Evolutionary conservation across 495 filamentous ascomycete genomes (phyloP).

Genomic region (Aspergillus panamensis): DNA sequence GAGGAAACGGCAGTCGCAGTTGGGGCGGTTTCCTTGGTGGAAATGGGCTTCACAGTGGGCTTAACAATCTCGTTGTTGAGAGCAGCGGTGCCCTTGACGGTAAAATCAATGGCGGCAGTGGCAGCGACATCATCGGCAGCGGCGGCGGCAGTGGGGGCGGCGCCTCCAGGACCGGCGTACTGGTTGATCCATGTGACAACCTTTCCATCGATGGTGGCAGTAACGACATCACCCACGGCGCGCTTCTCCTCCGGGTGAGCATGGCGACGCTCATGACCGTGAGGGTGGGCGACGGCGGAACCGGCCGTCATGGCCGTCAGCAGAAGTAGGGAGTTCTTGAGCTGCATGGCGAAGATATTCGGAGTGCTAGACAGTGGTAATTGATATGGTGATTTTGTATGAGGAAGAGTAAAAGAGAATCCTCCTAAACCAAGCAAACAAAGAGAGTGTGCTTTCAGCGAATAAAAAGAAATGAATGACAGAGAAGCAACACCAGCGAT

Average conservation of each 20-base stretch:
- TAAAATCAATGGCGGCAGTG: slow-evolving; percentile 16
- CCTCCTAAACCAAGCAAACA: slow-evolving; percentile 8
- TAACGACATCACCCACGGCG: slow-evolving; percentile 46
- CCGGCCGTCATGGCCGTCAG: slow-evolving; percentile 42
- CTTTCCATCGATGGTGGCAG: slow-evolving; percentile 60
- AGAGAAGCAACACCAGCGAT: slow-evolving; percentile 25
- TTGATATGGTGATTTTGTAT: slow-evolving; percentile 2
- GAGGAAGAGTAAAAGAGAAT: slow-evolving; percentile 7
- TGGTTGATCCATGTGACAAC: slow-evolving; percentile 62
- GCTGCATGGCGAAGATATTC: slow-evolving; percentile 35
- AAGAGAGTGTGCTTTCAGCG: slow-evolving; percentile 18
- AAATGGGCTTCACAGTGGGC: slow-evolving; percentile 20
- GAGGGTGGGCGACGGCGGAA: slow-evolving; percentile 40
- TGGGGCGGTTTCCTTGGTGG: slow-evolving; percentile 12
- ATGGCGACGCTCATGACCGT: slow-evolving; percentile 49
- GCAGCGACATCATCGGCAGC: slow-evolving; percentile 8
- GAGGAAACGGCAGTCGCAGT: slow-evolving; percentile 16
- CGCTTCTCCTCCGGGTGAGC: slow-evolving; percentile 40
- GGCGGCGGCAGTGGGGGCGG: slow-evolving; percentile 22
- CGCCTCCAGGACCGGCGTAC: slow-evolving; percentile 44
- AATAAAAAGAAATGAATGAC: slow-evolving; percentile 27
- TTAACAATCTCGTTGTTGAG: slow-evolving; percentile 19
- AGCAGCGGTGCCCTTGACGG: slow-evolving; percentile 11
- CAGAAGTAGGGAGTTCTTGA: slow-evolving; percentile 42
- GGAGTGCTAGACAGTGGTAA: background rate